These are phyloP conservation scores for Triangularia setosa DNA, from an alignment of 2,329 filamentous ascomycete species.

Conservation along the genomic window DNA sequence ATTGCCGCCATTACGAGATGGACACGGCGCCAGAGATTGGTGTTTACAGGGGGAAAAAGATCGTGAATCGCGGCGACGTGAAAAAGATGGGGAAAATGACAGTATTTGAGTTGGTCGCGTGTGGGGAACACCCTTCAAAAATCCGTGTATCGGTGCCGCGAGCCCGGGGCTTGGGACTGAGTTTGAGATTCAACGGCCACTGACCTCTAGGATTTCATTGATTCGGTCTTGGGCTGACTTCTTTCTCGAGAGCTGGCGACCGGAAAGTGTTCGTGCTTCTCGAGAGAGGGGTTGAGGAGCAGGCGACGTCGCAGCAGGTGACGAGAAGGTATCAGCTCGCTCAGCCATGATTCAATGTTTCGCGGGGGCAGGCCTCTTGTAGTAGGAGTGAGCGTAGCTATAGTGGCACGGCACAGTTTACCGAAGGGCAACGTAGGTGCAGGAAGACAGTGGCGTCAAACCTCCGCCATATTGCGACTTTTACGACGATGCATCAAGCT, in stretches of 20 bases:
- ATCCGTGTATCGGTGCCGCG: not conserved
- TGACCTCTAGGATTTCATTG: slow-evolving; percentile 34
- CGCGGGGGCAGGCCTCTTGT: not conserved
- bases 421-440: not conserved
- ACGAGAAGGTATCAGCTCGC: not conserved
- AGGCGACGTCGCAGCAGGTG: slow-evolving; percentile 5
- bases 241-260: slow-evolving; percentile 17
- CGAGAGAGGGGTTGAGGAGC: slow-evolving; percentile 1
- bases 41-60: not conserved
- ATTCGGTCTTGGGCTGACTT: slow-evolving; percentile 32
- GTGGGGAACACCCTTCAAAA: not conserved
- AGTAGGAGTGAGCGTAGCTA: not conserved
- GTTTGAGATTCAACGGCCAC: slow-evolving; percentile 9
- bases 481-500: slow-evolving; percentile 6
- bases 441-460: slow-evolving; percentile 13
- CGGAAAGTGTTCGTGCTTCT: not conserved
- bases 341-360: slow-evolving; percentile 7
- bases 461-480: slow-evolving; percentile 13
- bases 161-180: not conserved
- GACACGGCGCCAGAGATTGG: not conserved
- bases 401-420: slow-evolving; percentile 1
- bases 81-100: not conserved
- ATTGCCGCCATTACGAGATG: slow-evolving; percentile 11
- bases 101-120: not conserved
- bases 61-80: not conserved